These are phyloP conservation scores for Ogataea chonburiensis DNA, from an alignment of 805 yeast species.

Conservation along the genomic window DNA sequence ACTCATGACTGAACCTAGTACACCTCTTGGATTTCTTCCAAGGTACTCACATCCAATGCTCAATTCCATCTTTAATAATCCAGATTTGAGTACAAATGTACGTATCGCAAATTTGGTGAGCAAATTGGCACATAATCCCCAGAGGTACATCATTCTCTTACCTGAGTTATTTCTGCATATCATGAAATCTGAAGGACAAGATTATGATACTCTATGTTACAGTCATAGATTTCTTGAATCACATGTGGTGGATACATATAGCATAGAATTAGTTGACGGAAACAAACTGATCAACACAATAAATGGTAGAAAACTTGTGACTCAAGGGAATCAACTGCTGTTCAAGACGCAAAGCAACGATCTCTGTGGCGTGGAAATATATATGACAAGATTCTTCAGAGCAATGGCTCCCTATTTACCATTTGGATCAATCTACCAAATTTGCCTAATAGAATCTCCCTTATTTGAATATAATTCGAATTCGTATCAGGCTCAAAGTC, in stretches of 20 bases:
- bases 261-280: slow-evolving; percentile 31
- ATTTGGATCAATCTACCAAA: slow-evolving; percentile 52
- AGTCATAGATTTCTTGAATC: slow-evolving; percentile 60
- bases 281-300: slow-evolving; percentile 44
- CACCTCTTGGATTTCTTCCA: slow-evolving; percentile 42
- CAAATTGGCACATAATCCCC: slow-evolving; percentile 43
- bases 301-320: slow-evolving; percentile 52
- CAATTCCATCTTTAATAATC: slow-evolving; percentile 66
- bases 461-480: slow-evolving; percentile 38
- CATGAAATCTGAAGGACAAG: slow-evolving; percentile 41
- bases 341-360: slow-evolving; percentile 56
- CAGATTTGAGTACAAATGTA: slow-evolving; percentile 47
- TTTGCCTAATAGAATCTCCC: slow-evolving; percentile 56
- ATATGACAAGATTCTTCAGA: slow-evolving; percentile 44
- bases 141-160: slow-evolving; percentile 57
- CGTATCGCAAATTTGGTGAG: slow-evolving; percentile 44
- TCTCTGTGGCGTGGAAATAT: slow-evolving; percentile 40
- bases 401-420: slow-evolving; percentile 62
- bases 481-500: background rate
- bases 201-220: slow-evolving; percentile 50
- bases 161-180: slow-evolving; percentile 50
- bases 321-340: slow-evolving; percentile 53
- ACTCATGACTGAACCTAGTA: slow-evolving; percentile 2
- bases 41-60: slow-evolving; percentile 57
- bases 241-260: slow-evolving; percentile 44